phyloP scores from a whole-genome alignment of 495 filamentous ascomycete species.

The Trichoderma orchidacearum region DNA sequence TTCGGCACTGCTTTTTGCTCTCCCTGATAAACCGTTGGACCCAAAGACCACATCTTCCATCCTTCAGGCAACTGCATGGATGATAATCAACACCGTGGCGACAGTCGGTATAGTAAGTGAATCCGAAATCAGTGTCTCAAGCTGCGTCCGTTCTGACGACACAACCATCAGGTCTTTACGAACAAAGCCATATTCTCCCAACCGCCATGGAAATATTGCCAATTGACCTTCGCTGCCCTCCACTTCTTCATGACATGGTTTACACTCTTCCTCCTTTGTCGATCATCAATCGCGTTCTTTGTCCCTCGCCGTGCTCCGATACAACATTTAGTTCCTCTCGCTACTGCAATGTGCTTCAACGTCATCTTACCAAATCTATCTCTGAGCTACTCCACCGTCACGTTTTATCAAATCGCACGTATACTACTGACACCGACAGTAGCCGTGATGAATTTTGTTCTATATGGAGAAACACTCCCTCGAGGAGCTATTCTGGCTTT shows the following conservation, averaged over 20 bases:
- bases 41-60: not conserved
- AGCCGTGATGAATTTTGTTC: conserved; percentile 49
- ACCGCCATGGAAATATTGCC: conserved; percentile 47
- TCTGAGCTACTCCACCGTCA: conserved; percentile 55
- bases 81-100: conserved; percentile 43
- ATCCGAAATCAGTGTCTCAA: not conserved
- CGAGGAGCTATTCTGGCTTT: conserved; percentile 38
- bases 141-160: not conserved
- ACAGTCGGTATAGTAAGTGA: conserved; percentile 45
- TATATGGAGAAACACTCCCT: conserved; percentile 49
- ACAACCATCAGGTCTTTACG: conserved; percentile 48
- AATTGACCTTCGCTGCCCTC: conserved; percentile 57
- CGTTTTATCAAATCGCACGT: conserved; percentile 62
- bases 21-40: not conserved
- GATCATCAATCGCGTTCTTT: conserved; percentile 48
- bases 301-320: conserved; percentile 38
- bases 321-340: conserved; percentile 47
- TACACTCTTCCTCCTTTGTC: conserved; percentile 50
- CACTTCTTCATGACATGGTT: conserved; percentile 60
- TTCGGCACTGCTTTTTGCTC: not conserved
- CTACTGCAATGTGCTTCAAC: conserved; percentile 54
- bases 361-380: conserved; percentile 65
- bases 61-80: conserved; percentile 32
- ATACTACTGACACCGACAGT: conserved; percentile 59
- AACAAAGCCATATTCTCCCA: conserved; percentile 67